Base-by-base conservation (phyloP, 257 asterid genomes). In the Coffea eugenioides region DNA sequence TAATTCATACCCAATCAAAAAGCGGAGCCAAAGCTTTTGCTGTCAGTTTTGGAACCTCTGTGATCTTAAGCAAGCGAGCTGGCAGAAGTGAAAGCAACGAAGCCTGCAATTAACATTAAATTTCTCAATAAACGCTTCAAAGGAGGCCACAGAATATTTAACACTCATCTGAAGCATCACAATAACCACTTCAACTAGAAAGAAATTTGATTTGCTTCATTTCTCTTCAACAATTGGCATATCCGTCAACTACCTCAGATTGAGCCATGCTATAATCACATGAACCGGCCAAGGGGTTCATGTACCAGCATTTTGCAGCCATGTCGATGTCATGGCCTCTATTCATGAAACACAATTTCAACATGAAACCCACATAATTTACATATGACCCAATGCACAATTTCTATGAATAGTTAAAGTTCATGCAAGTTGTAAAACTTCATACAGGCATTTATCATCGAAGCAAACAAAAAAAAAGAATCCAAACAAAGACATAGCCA, bases 11-110 rank as follows among this genome's bases (percentile, higher is more conserved):
- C 99, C 99, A 95, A 84, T 69, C 82, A 81, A 90, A 96, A 80
- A 95, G 84, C 59, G 97, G 94, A 78, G 86, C 74, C 85, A 95
- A 82, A 78, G 72, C 75, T 16, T 85, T 84, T 71, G 96, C 92
- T 39, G 96, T 92, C 84, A 92, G 93, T 75, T 87, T 86, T 31
- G 97, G 88, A 65, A 66, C 78, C 80, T 91, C 97, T 21, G 85
- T 82, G 82, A 88, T 85, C 88, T 91, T 91, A 89, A 89, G 80
- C 89, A 96, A 84, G 86, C 86, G 87, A 52, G 87, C 41, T 36
- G 99, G 99, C 83, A 96, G 88, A 74, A 94, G 93, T 71, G 99
- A 93, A 54, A 94, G 96, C 78, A 96, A 85, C 80, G 97, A 88
- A 80, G 99, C 98, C 98, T 95, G 97, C 82, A 81, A 90, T 71